Evolutionary conservation across 2,329 filamentous ascomycete genomes (phyloP), one percentile per base, ranked within the genome.

Genomic region (Scytalidium lignicola): DNA sequence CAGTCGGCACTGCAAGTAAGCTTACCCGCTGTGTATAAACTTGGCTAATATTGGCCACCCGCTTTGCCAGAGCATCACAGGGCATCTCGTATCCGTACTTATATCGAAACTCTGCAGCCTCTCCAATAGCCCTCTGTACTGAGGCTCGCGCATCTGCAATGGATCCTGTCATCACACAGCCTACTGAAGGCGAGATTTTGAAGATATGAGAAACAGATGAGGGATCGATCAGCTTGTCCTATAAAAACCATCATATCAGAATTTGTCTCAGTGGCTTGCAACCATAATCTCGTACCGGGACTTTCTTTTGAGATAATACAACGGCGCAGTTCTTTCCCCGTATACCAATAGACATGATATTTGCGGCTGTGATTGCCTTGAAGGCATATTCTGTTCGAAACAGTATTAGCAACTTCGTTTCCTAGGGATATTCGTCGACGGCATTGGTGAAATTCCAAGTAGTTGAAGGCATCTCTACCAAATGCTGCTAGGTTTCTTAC

Each of bases 81-180:
- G 93, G 93, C 93, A 99, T 99, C 78, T 99, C 93, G 72, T 99
- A 99, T 65, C 93, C 93, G 68, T 83, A 96, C 75, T 96, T 96
- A 83, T 99, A 99, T 72, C 85, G 84, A 76, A 99, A 99, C 68
- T 99, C 92, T 50, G 92, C 92, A 59, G 93, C 93, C 74, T 99
- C 93, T 62, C 89, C 88, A 74, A 93, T 87, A 56, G 93, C 93
- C 65, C 93, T 85, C 71, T 90, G 89, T 53, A 95, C 89, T 57
- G 90, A 95, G 26, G 93, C 91, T 68, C 93, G 82, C 53, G 93
- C 93, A 76, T 99, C 93, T 62, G 93, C 92, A 70, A 99, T 97
- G 58, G 93, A 96, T 47, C 93, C 93, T 44, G 93, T 99, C 85
- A 99, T 96, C 64, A 97, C 93, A 68, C 91, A 96, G 58, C 93